Conservation (phyloP, 2,329 filamentous ascomycete genomes). For the Davidsoniella australis region DNA sequence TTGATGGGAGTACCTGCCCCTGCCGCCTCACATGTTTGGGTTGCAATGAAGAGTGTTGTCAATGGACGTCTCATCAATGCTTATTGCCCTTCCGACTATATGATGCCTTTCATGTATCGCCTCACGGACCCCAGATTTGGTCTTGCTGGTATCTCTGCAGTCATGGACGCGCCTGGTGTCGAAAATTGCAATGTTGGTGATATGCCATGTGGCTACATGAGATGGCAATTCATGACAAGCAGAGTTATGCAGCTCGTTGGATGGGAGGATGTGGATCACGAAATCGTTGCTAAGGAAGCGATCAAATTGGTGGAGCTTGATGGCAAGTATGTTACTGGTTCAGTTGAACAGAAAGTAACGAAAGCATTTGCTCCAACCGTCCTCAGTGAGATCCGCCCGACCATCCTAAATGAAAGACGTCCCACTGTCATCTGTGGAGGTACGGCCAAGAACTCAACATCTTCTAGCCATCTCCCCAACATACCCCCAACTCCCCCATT, state of each 20-base stretch:
- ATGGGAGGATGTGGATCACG: constrained; percentile 46
- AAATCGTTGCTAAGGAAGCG: constrained; percentile 17
- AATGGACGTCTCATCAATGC: constrained; percentile 78
- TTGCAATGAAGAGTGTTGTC: constrained; percentile 60
- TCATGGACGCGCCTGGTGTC: constrained; percentile 46
- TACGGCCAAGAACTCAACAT: neutral
- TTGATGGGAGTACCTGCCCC: constrained; percentile 72
- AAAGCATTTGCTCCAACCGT: neutral
- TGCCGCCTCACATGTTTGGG: constrained; percentile 55
- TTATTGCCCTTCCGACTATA: constrained; percentile 71
- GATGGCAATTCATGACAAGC: constrained; percentile 52
- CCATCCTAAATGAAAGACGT: neutral
- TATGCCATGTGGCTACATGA: constrained; percentile 49
- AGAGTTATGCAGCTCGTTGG: constrained; percentile 48
- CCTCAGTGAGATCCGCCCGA: neutral
- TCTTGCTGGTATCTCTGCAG: constrained; percentile 64
- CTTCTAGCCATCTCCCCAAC: neutral
- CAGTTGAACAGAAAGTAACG: neutral
- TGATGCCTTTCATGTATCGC: constrained; percentile 77
- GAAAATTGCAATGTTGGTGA: constrained; percentile 54
- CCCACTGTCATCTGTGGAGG: neutral
- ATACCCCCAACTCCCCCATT: neutral
- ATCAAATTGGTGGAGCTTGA: constrained; percentile 18
- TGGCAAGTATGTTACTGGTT: constrained; percentile 20
- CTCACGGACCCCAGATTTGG: constrained; percentile 68